Evolutionary conservation across 208 protist genomes (phyloP).

Genomic region (Leishmania turanica): DNA sequence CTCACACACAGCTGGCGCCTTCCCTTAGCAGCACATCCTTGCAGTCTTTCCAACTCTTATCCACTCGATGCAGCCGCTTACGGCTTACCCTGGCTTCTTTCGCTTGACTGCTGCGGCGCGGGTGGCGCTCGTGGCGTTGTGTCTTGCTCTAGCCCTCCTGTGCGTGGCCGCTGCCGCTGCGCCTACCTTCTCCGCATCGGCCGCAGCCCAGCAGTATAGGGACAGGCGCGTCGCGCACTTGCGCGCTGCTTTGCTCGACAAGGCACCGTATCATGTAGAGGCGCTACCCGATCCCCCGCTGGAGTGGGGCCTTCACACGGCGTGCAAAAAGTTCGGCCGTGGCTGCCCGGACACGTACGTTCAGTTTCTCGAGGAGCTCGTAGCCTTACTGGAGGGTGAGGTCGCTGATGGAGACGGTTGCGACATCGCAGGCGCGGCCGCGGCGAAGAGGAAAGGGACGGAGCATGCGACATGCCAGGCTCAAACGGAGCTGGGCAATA

Average conservation of each 20-base stretch:
- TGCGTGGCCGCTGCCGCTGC: not conserved
- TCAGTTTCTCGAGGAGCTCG: constrained; percentile 41
- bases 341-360: constrained; percentile 62
- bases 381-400: not conserved
- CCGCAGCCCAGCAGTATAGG: not conserved
- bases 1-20: not conserved
- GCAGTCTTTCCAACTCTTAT: not conserved
- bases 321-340: constrained; percentile 61
- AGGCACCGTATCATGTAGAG: not conserved
- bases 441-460: not conserved
- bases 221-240: constrained; percentile 24
- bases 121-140: not conserved
- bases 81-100: not conserved
- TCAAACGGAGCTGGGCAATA: not conserved
- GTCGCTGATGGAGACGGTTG: not conserved
- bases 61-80: not conserved
- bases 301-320: constrained; percentile 56
- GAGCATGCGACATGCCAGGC: not conserved
- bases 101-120: not conserved
- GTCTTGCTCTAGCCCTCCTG: not conserved
- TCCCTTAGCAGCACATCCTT: not conserved
- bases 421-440: not conserved
- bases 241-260: constrained; percentile 7
- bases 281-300: constrained; percentile 41
- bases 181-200: not conserved